Evolutionary conservation across 2,329 filamentous ascomycete genomes (phyloP), one percentile per base, ranked within the genome.

Genomic region (Lasiodiplodia theobromae): DNA sequence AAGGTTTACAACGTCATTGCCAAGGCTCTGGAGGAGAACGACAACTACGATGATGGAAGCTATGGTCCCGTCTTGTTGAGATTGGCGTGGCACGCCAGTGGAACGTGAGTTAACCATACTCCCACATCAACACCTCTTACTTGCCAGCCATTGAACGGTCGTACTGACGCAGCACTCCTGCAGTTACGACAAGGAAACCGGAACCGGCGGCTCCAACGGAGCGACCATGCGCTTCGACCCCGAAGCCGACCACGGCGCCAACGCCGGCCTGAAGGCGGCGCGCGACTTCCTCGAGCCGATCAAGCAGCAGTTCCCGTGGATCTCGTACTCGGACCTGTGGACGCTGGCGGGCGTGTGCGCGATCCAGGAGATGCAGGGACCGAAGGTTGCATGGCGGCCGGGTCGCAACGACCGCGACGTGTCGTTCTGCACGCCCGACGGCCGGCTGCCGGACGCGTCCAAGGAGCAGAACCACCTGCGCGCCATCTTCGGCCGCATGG

Each of bases 181-280:
- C 62, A 81, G 79, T 75, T 98, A 91, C 77, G 95, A 98, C 79
- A 92, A 91, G 84, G 88, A 88, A 77, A 97, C 94, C 31, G 87
- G 88, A 72, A 98, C 95, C 56, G 96, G 95, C 76, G 95, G 95
- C 73, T 95, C 92, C 86, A 97, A 98, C 81, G 95, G 96, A 73
- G 95, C 95, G 69, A 97, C 94, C 73, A 98, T 98, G 96, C 90
- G 96, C 78, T 98, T 97, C 80, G 86, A 90, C 28, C 94, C 95
- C 57, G 96, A 98, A 84, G 86, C 88, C 70, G 90, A 91, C 80
- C 95, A 99, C 82, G 94, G 94, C 74, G 96, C 95, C 82, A 99
- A 99, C 78, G 93, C 95, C 69, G 96, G 95, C 74, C 86, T 98
- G 76, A 89, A 91, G 79, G 84, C 88, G 74, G 96, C 95, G 71